Evolutionary conservation across 768 basidiomycete genomes (phyloP), one percentile per base, ranked within the genome.

Genomic region (Leccinum uliginosum): DNA sequence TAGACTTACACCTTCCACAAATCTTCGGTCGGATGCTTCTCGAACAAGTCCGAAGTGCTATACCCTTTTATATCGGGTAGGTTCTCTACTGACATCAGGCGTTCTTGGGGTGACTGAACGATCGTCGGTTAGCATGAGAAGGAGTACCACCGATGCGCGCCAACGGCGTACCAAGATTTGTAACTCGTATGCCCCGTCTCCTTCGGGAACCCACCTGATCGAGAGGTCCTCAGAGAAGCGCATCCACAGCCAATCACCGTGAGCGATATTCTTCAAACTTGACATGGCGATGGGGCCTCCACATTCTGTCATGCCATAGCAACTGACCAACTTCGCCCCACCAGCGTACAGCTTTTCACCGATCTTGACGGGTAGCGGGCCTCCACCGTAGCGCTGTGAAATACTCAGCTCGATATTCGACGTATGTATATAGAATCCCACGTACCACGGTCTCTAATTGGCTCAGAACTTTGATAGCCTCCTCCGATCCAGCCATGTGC

Each of bases 11-110:
- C 62, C 51, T 62, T 72, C 71, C 70, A 83, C 15, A 72, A 40
- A 1, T 74, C 68, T 4, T 73, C 75, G 0, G 72, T 73, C 0
- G 81, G 78, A 60, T 82, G 81, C 26, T 74, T 72, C 1, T 71
- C 56, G 17, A 82, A 66, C 2, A 81, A 45, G 61, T 81, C 81
- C 1, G 69, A 64, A 1, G 78, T 79, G 2, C 76, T 69, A 47
- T 78, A 80, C 14, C 74, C 78, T 21, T 68, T 65, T 17, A 62
- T 59, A 3, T 78, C 80, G 1, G 73, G 61, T 2, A 76, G 50
- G 59, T 81, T 81, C 46, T 71, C 56, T 10, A 70, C 43, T 0
- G 65, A 58, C 48, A 62, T 54, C 12, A 27, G 21, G 23, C 47
- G 51, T 2, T 14, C 0, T 15, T 53, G 48, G 5, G 56, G 55